Conservation (phyloP, 306 rosid genomes). For the Vachellia pachyceras region DNA sequence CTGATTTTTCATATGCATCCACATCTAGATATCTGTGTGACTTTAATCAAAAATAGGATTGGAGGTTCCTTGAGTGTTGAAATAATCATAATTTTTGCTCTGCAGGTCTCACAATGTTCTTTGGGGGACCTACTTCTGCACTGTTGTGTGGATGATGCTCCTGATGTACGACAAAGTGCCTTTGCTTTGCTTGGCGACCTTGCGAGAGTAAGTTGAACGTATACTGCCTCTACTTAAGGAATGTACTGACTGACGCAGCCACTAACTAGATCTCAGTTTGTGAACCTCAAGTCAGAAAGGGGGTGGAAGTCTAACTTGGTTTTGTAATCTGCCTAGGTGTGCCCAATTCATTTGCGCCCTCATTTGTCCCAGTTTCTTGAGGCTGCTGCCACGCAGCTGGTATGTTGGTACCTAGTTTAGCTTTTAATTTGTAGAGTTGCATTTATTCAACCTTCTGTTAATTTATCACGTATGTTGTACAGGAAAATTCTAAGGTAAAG, state of each 20-base stretch:
- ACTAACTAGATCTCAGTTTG: slow-evolving; percentile 3
- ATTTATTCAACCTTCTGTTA: slow-evolving; percentile 36
- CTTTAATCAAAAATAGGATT: slow-evolving; percentile 21
- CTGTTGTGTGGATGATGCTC: slow-evolving; percentile 89
- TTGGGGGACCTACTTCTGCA: slow-evolving; percentile 84
- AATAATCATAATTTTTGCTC: slow-evolving; percentile 21
- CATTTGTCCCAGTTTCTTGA: slow-evolving; percentile 89
- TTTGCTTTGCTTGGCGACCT: slow-evolving; percentile 98
- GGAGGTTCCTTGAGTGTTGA: slow-evolving; percentile 31
- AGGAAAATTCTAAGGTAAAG: slow-evolving; percentile 82
- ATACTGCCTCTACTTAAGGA: slow-evolving; percentile 14
- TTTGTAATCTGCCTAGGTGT: slow-evolving; percentile 68
- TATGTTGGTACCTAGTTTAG: slow-evolving; percentile 45
- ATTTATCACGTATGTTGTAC: slow-evolving; percentile 35
- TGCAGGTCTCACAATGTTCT: slow-evolving; percentile 85
- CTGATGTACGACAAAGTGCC: slow-evolving; percentile 94
- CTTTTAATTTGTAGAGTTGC: slow-evolving; percentile 6
- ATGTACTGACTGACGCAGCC: neutral
- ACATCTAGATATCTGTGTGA: slow-evolving; percentile 19
- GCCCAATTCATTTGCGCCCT: slow-evolving; percentile 81
- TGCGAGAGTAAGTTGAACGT: slow-evolving; percentile 81
- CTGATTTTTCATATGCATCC: slow-evolving; percentile 18
- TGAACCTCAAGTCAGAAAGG: slow-evolving; percentile 9
- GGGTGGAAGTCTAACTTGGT: slow-evolving; percentile 26
- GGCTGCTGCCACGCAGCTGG: slow-evolving; percentile 90